Evolutionary conservation across 495 filamentous ascomycete genomes (phyloP), one percentile per base, ranked within the genome.

Genomic region (Podospora anserina): DNA sequence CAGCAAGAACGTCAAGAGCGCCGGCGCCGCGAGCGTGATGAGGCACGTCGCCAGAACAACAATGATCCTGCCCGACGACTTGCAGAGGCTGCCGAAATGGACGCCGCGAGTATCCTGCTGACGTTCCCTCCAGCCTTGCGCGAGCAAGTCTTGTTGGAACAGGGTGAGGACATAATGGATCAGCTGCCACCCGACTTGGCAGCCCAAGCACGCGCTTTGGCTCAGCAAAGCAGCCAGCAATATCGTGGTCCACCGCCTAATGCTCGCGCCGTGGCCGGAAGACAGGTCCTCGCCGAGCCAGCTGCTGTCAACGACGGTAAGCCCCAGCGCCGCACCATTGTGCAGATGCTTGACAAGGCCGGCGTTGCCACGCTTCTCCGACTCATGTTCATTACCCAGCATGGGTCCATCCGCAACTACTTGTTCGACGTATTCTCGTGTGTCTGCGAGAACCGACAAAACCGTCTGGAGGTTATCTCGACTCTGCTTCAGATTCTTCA

Each of bases 341-440:
- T 97, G 34, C 95, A 99, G 78, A 96, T 98, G 89, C 87, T 98
- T 5, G 96, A 99, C 79, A 97, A 96, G 76, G 85, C 93, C 65
- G 95, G 95, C 28, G 88, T 99, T 76, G 95, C 96, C 26, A 97
- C 95, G 13, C 80, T 99, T 7, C 85, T 99, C 44, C 92, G 95
- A 18, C 84, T 99, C 15, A 97, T 99, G 94, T 99, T 99, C 76
- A 90, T 97, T 69, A 90, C 92, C 57, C 91, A 96, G 69, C 91
- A 93, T 65, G 91, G 90, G 39, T 89, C 91, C 49, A 81, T 86
- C 63, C 90, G 92, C 68, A 86, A 86, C 64, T 90, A 90, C 34
- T 84, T 99, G 19, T 91, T 93, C 72, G 88, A 90, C 60, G 91
- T 98, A 67, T 88, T 99, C 34, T 85, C 90, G 70, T 90, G 95